Evolutionary conservation across 345 rosid species (phyloP).

Genomic region (Hibiscus tridactylites): DNA sequence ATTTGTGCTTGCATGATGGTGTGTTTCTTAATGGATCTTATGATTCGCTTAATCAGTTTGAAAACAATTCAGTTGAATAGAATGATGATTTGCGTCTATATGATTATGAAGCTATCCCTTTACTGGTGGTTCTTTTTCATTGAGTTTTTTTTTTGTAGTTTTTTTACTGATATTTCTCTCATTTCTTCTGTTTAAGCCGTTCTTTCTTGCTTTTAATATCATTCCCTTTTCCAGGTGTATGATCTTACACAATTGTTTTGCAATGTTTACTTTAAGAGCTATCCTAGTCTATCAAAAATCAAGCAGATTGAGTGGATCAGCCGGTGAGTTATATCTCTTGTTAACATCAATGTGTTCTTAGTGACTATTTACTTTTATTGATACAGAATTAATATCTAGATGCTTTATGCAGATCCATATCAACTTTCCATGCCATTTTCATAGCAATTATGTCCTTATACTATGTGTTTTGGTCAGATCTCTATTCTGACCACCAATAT

Average conservation of each 20-base stretch:
- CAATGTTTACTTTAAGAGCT: constrained; percentile 48
- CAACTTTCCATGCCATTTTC: constrained; percentile 57
- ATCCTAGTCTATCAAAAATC: constrained; percentile 35
- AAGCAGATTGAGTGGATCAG: constrained; percentile 60
- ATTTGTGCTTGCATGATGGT: constrained; percentile 53
- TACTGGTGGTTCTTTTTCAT: neutral
- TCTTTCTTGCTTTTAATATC: neutral
- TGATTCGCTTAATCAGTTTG: neutral
- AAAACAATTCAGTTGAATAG: neutral
- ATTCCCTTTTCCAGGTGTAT: constrained; percentile 34
- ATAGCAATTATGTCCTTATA: constrained; percentile 45
- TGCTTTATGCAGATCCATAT: constrained; percentile 43
- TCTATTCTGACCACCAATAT: constrained; percentile 30
- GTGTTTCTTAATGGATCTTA: constrained; percentile 5
- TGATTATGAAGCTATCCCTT: neutral
- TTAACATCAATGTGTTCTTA: neutral
- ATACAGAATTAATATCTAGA: constrained; percentile 2
- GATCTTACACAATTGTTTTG: constrained; percentile 48
- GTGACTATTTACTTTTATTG: neutral
- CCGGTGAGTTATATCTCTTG: constrained; percentile 28
- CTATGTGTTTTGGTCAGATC: constrained; percentile 52
- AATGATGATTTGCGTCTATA: neutral
- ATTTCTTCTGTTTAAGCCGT: neutral
- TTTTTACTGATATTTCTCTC: neutral
- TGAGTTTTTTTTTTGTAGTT: neutral